Conservation (phyloP, 345 rosid genomes). For the Geranium rotundifolium region DNA sequence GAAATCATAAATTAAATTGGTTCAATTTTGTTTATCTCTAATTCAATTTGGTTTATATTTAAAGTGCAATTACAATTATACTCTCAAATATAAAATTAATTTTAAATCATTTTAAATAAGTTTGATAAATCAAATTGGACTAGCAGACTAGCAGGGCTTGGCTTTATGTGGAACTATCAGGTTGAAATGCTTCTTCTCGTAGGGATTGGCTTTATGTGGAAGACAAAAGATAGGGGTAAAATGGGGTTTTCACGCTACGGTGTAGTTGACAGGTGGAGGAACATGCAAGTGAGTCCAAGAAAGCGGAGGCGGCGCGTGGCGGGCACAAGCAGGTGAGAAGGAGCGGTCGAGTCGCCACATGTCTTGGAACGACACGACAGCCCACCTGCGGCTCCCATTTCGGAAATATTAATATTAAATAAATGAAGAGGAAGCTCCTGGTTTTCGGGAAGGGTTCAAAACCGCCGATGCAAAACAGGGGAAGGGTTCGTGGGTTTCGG, state of each 20-base stretch:
- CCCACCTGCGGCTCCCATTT: slow-evolving; percentile 17
- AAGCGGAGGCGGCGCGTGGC: slow-evolving; percentile 41
- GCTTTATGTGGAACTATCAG: no score
- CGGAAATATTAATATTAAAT: not conserved
- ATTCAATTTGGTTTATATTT: no score
- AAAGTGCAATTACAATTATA: no score
- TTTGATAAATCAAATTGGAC: no score
- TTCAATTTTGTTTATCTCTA: no score
- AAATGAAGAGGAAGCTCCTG: slow-evolving; percentile 32
- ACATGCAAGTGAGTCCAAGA: slow-evolving; percentile 43
- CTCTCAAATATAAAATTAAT: no score
- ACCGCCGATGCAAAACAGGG: not conserved
- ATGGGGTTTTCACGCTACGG: not conserved
- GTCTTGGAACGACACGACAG: slow-evolving; percentile 10
- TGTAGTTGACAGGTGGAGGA: not conserved
- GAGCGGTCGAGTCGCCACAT: slow-evolving; percentile 94
- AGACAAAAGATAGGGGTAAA: slow-evolving; percentile 9
- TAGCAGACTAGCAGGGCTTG: no score
- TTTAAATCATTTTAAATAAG: no score
- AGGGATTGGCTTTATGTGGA: no score
- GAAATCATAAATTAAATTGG: no score
- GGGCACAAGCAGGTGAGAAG: slow-evolving; percentile 33
- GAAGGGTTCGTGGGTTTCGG: slow-evolving; percentile 12
- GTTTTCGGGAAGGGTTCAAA: slow-evolving; percentile 44
- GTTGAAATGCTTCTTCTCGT: no score